Conservation (phyloP, 495 filamentous ascomycete species). For the Penicillium angulare region DNA sequence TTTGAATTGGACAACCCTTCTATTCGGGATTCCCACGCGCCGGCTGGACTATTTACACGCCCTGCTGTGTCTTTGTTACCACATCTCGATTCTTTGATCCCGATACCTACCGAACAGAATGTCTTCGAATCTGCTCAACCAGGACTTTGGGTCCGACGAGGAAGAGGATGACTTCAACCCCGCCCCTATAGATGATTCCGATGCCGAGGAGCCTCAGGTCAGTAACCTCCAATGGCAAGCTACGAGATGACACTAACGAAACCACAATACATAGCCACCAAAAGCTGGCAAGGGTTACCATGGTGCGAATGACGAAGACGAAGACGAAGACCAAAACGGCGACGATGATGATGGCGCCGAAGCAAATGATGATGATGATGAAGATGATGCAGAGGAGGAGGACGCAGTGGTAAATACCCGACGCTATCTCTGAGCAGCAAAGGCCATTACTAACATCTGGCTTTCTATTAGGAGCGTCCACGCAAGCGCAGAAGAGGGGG, state of each 20-base stretch:
- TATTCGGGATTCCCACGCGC: not conserved
- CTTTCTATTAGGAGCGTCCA: slow-evolving; percentile 59
- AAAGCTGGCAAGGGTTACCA: slow-evolving; percentile 53
- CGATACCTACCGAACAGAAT: slow-evolving; percentile 29
- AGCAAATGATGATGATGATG: slow-evolving; percentile 50
- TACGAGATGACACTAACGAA: slow-evolving; percentile 17
- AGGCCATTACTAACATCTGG: slow-evolving; percentile 8
- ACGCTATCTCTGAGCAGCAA: slow-evolving; percentile 7
- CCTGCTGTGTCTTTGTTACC: not conserved
- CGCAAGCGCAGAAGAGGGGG: slow-evolving; percentile 73
- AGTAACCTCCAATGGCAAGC: slow-evolving; percentile 17
- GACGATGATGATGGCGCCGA: slow-evolving; percentile 53
- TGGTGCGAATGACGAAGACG: slow-evolving; percentile 45
- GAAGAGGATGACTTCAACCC: slow-evolving; percentile 86
- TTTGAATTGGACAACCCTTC: not conserved
- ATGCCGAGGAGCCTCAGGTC: slow-evolving; percentile 57
- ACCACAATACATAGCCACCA: slow-evolving; percentile 18
- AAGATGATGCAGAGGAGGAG: slow-evolving; percentile 41
- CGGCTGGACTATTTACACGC: not conserved
- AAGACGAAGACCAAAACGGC: slow-evolving; percentile 47
- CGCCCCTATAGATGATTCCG: slow-evolving; percentile 62
- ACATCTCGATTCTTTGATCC: not conserved
- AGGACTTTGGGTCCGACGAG: slow-evolving; percentile 67
- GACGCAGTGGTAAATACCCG: slow-evolving; percentile 24
- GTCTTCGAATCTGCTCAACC: slow-evolving; percentile 50